These are phyloP conservation scores for Cryphonectria carpinicola DNA, from an alignment of 2,329 filamentous ascomycete species.

Conservation along the genomic window DNA sequence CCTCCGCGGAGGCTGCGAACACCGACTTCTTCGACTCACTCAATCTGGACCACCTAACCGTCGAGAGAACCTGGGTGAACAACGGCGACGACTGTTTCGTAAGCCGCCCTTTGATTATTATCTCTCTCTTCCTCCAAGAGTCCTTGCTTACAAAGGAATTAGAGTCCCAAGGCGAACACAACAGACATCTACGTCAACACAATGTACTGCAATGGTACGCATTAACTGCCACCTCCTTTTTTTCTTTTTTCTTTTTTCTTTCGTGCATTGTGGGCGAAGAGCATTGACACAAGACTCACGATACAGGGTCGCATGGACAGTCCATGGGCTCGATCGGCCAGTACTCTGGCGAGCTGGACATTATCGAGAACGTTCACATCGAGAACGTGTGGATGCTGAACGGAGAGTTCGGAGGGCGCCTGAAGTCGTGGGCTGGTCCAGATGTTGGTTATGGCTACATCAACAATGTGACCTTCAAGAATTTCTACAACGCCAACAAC, in stretches of 20 bases:
- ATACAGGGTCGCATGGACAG: slow-evolving; percentile 52
- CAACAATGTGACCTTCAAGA: slow-evolving; percentile 64
- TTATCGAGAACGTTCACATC: slow-evolving; percentile 60
- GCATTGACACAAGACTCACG: neutral
- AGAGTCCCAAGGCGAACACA: slow-evolving; percentile 61
- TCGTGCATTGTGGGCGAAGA: neutral
- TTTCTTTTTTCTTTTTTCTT: no score
- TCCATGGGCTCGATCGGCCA: slow-evolving; percentile 63
- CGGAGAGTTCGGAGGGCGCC: slow-evolving; percentile 56
- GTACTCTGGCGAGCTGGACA: slow-evolving; percentile 57
- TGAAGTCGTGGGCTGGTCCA: slow-evolving; percentile 65
- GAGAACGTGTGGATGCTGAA: slow-evolving; percentile 62
- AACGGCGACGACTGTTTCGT: slow-evolving; percentile 63
- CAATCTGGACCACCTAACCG: slow-evolving; percentile 57
- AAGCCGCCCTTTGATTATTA: neutral
- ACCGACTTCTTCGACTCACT: slow-evolving; percentile 66
- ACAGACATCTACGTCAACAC: slow-evolving; percentile 61
- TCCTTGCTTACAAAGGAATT: neutral
- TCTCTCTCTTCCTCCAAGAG: no score
- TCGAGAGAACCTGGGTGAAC: slow-evolving; percentile 55
- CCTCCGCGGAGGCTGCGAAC: slow-evolving; percentile 56
- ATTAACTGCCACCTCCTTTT: no score
- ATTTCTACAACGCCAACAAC: slow-evolving; percentile 62
- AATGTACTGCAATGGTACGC: slow-evolving; percentile 59
- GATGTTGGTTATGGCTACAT: slow-evolving; percentile 63